These are phyloP conservation scores for Xylariomycetidae sp. DNA, from an alignment of 2,329 filamentous ascomycete species.

Conservation along the genomic window DNA sequence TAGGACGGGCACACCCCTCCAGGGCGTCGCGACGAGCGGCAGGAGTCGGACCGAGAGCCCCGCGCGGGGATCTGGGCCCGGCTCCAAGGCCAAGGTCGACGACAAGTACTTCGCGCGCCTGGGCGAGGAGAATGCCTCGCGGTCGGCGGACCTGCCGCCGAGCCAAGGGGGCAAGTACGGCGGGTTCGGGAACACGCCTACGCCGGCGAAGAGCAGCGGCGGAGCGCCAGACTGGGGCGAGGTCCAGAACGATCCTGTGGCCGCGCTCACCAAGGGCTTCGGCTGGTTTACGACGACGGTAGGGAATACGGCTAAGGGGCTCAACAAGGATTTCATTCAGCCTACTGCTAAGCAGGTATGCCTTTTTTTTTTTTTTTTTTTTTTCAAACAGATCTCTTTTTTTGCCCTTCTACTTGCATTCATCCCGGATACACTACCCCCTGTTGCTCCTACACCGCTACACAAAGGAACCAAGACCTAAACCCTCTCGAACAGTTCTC, in stretches of 20 bases:
- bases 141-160: constrained; percentile 71
- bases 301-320: constrained; percentile 82
- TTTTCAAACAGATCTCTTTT: neutral
- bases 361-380: neutral
- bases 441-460: too few species aligned
- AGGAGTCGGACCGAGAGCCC: constrained; percentile 37
- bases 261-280: constrained; percentile 83
- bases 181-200: constrained; percentile 80
- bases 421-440: too few species aligned
- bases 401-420: constrained; percentile 1
- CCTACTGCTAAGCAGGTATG: constrained; percentile 80
- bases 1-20: constrained; percentile 34
- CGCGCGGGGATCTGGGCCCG: constrained; percentile 22
- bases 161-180: constrained; percentile 89
- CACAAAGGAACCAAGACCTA: too few species aligned
- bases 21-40: too few species aligned
- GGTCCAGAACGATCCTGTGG: constrained; percentile 85
- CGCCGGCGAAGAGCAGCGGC: constrained; percentile 41
- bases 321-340: constrained; percentile 89
- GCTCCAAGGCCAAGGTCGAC: constrained; percentile 59
- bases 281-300: constrained; percentile 91
- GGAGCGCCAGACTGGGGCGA: constrained; percentile 69
- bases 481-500: too few species aligned
- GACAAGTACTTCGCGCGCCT: constrained; percentile 88
- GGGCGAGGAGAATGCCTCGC: constrained; percentile 74